Base-by-base conservation (phyloP, 78 protist genomes). In the Pelomyxa schiedti region DNA sequence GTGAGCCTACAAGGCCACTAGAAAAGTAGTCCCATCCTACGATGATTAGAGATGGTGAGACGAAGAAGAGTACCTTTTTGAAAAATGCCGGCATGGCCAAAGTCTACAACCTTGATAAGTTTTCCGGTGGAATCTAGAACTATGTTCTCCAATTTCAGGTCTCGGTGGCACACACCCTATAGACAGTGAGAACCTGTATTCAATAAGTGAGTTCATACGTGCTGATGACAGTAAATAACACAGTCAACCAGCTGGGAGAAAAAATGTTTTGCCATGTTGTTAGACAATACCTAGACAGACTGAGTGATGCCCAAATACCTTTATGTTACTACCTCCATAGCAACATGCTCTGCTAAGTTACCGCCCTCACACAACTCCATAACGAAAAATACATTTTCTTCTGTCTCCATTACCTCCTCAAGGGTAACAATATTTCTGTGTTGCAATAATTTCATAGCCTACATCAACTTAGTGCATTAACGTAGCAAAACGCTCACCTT, bases 141-240 rank as follows among this genome's bases (percentile, higher is more conserved):
- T 30, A 75, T 47, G 79, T 75, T 75, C 64, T 75, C 79, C 22
- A 66, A 26, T 76, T 68, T 32, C 39, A 73, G 37, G 67, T 73
- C 77, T 26, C 77, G 0, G 77, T 73, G 77, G 68, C 66, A 43
- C 65, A 73, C 77, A 47, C 58, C 58, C 58, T 47, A 16, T 16
- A 47, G 58, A n/a, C n/a, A n/a, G n/a, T n/a, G n/a, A n/a, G n/a
- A n/a, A n/a, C n/a, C n/a, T n/a, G n/a, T n/a, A n/a, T n/a, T n/a
- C n/a, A n/a, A n/a, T n/a, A n/a, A n/a, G n/a, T n/a, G n/a, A n/a
- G n/a, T n/a, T n/a, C n/a, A n/a, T n/a, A n/a, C n/a, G n/a, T n/a
- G n/a, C n/a, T n/a, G n/a, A n/a, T n/a, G n/a, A n/a, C n/a, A n/a
- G n/a, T n/a, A n/a, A n/a, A n/a, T n/a, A n/a, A n/a, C n/a, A n/a